Evolutionary conservation across 441 rosid species (phyloP).

Genomic region (Eutrema salsugineum): DNA sequence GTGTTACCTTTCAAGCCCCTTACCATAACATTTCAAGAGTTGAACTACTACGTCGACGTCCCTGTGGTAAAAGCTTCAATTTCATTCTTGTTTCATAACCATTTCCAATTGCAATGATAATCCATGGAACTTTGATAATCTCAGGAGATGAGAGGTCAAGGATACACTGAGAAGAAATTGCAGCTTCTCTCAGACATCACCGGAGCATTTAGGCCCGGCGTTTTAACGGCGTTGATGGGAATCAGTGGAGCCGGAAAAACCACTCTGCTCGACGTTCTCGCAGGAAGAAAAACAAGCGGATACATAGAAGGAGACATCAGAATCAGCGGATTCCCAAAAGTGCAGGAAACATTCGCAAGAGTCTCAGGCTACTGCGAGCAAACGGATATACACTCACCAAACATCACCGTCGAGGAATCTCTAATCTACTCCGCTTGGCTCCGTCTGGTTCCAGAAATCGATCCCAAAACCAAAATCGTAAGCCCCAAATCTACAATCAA

Average conservation of each 20-base stretch:
- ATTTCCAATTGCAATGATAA: not conserved
- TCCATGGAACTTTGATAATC: not conserved
- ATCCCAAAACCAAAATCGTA: conserved; percentile 41
- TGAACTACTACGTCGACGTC: conserved; percentile 43
- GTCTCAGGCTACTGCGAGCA: conserved; percentile 54
- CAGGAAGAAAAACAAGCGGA: conserved; percentile 56
- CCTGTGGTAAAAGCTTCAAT: conserved; percentile 39
- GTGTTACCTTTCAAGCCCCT: conserved; percentile 52
- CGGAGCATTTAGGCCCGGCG: conserved; percentile 50
- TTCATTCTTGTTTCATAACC: not conserved
- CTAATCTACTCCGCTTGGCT: conserved; percentile 63
- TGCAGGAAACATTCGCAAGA: conserved; percentile 54
- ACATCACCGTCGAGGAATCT: conserved; percentile 60
- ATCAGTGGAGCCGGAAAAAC: conserved; percentile 63
- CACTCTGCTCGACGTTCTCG: conserved; percentile 50
- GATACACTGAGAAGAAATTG: conserved; percentile 29
- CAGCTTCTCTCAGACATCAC: conserved; percentile 42
- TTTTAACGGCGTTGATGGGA: conserved; percentile 55
- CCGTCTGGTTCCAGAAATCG: conserved; percentile 44
- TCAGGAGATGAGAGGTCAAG: conserved; percentile 45
- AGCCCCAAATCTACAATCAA: not conserved
- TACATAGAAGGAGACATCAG: conserved; percentile 43
- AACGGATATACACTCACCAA: conserved; percentile 53
- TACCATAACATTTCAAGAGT: conserved; percentile 39
- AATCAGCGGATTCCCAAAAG: conserved; percentile 45